Evolutionary conservation across 108 stramenopile species (phyloP).

Genomic region (Poteriospumella lacustris): DNA sequence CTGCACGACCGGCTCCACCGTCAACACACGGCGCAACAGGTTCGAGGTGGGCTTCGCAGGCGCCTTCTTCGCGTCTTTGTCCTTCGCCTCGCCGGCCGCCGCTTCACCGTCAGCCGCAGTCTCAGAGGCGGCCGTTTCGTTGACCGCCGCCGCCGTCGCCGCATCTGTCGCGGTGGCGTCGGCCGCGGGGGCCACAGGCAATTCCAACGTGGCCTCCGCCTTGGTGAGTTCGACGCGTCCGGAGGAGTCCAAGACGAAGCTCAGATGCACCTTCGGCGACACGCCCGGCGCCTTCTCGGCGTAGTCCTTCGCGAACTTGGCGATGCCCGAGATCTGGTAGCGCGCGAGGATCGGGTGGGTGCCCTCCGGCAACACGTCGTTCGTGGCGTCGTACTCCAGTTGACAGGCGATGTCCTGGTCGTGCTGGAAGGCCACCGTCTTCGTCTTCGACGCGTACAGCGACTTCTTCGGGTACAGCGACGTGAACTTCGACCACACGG

Average conservation of each 20-base stretch:
- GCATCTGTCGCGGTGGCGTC: neutral
- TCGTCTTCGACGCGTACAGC: slow-evolving; percentile 71
- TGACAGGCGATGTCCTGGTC: slow-evolving; percentile 74
- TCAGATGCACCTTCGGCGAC: slow-evolving; percentile 84
- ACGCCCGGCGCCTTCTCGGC: slow-evolving; percentile 71
- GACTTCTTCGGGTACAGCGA: slow-evolving; percentile 75
- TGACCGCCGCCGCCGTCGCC: neutral
- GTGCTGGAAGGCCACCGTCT: slow-evolving; percentile 91
- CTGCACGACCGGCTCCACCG: slow-evolving; percentile 57
- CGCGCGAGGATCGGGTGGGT: slow-evolving; percentile 56
- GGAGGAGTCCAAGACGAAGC: slow-evolving; percentile 78
- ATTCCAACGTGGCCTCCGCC: slow-evolving; percentile 89
- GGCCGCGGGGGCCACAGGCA: too few relatives aligned
- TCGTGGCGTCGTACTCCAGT: slow-evolving; percentile 69
- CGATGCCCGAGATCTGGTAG: slow-evolving; percentile 85
- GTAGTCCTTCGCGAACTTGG: slow-evolving; percentile 83
- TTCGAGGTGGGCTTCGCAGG: slow-evolving; percentile 53
- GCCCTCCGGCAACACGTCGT: slow-evolving; percentile 61
- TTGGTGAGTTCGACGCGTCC: slow-evolving; percentile 76
- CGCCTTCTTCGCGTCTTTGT: slow-evolving; percentile 37
- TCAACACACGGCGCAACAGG: slow-evolving; percentile 37
- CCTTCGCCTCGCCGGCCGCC: slow-evolving; percentile 45
- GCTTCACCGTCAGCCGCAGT: neutral
- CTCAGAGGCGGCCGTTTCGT: neutral
- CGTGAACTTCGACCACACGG: slow-evolving; percentile 75